Conservation (phyloP, 2,329 filamentous ascomycete genomes). For the Beauveria pseudobassiana region DNA sequence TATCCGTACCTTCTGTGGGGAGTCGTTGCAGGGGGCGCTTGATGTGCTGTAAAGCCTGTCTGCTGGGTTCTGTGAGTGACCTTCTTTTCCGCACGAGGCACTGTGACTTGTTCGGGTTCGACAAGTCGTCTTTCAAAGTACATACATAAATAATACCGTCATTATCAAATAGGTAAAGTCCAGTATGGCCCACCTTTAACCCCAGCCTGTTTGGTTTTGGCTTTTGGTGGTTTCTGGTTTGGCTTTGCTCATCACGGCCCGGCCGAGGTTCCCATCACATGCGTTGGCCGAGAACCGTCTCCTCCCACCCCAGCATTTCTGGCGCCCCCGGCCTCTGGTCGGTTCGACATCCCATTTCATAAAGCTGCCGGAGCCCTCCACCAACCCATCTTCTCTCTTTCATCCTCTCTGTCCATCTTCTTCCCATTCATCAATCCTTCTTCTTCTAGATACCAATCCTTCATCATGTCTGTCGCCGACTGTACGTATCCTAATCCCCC, state of each 20-base stretch:
- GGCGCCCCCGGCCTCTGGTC: neutral
- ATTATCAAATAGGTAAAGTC: neutral
- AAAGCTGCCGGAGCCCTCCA: conserved; percentile 4
- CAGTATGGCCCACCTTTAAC: neutral
- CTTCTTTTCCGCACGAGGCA: no score
- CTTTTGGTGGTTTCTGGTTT: neutral
- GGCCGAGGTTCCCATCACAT: conserved; percentile 28
- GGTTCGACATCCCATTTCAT: conserved; percentile 3
- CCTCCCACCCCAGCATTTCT: neutral
- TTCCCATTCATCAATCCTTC: neutral
- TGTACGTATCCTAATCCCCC: conserved; percentile 2
- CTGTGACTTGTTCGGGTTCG: no score
- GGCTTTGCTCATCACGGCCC: conserved; percentile 13
- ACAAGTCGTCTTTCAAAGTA: no score
- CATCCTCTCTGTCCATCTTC: neutral
- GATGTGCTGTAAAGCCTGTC: neutral
- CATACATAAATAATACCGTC: no score
- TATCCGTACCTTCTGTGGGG: no score
- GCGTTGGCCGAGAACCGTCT: conserved; percentile 14
- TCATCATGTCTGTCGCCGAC: conserved; percentile 12
- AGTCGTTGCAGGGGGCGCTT: neutral
- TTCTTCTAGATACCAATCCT: neutral
- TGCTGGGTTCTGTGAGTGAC: no score
- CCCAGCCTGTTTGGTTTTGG: neutral
- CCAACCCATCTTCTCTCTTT: neutral